phyloP scores from a whole-genome alignment of 352 stramenopile species.

The Phytophthora foliorum region DNA sequence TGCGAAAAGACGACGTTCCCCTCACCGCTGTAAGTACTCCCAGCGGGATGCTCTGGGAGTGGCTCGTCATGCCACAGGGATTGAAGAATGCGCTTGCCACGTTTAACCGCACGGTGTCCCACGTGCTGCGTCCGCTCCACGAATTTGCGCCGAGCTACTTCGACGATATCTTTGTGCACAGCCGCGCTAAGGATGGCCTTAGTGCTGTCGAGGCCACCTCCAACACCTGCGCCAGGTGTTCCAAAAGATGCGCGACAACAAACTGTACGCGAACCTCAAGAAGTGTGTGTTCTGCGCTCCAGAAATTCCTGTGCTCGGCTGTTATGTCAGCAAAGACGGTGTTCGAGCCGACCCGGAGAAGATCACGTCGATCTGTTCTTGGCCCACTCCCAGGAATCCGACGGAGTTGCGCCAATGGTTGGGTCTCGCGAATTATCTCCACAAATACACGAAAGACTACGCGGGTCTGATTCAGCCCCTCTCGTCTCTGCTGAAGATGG shows the following conservation, averaged over 20 bases:
- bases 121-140: conserved; percentile 19
- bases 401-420: conserved; percentile 18
- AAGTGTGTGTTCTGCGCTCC: conserved; percentile 37
- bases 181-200: neutral
- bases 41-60: conserved; percentile 42
- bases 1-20: conserved; percentile 24
- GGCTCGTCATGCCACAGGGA: conserved; percentile 31
- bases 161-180: conserved; percentile 44
- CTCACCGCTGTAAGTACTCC: conserved; percentile 38
- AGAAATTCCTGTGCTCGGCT: conserved; percentile 37
- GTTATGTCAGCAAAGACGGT: conserved; percentile 16
- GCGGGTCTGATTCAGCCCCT: conserved; percentile 9
- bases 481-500: conserved; percentile 26
- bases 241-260: conserved; percentile 26
- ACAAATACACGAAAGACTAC: conserved; percentile 34
- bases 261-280: conserved; percentile 36
- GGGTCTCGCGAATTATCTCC: no score
- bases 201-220: conserved; percentile 17
- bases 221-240: conserved; percentile 30
- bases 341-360: conserved; percentile 32
- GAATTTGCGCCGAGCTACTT: conserved; percentile 38
- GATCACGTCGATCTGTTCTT: conserved; percentile 24
- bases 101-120: conserved; percentile 38
- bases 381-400: conserved; percentile 1
- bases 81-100: conserved; percentile 34